Conservation (phyloP, 768 basidiomycete genomes). For the Lentinula detonsa region DNA sequence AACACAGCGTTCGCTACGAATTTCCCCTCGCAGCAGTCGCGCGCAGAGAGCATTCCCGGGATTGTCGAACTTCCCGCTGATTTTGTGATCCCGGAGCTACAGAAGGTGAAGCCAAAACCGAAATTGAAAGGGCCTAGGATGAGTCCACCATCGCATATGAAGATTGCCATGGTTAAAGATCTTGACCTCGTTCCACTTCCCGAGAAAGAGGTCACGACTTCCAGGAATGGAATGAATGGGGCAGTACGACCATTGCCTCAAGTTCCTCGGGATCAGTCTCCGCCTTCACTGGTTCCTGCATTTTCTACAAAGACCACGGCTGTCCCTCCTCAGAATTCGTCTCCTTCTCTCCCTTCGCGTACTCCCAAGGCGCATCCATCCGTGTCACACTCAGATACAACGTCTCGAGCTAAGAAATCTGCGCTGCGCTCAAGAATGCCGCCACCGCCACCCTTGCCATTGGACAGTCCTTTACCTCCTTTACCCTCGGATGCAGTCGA, state of each 20-base stretch:
- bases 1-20: conserved; percentile 1
- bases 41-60: background rate
- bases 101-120: background rate
- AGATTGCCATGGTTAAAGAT: background rate
- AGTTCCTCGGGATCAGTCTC: background rate
- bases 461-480: background rate
- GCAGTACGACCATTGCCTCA: conserved; percentile 1
- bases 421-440: background rate
- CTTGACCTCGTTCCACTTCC: background rate
- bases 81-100: conserved; percentile 1
- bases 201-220: background rate
- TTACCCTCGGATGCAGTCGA: background rate
- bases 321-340: background rate
- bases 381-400: background rate
- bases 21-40: background rate
- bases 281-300: background rate
- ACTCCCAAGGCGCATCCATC: background rate
- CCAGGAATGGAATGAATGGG: background rate
- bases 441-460: conserved; percentile 8
- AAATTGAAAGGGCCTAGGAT: background rate
- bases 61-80: conserved; percentile 4
- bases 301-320: background rate
- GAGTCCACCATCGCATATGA: background rate
- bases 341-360: background rate
- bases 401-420: background rate